A percentile compares a stretch with the other conserved stretches of the same genome.
Evolutionary conservation across 2,329 filamentous ascomycete genomes (phyloP).

Genomic region (Geosmithia putterillii): DNA sequence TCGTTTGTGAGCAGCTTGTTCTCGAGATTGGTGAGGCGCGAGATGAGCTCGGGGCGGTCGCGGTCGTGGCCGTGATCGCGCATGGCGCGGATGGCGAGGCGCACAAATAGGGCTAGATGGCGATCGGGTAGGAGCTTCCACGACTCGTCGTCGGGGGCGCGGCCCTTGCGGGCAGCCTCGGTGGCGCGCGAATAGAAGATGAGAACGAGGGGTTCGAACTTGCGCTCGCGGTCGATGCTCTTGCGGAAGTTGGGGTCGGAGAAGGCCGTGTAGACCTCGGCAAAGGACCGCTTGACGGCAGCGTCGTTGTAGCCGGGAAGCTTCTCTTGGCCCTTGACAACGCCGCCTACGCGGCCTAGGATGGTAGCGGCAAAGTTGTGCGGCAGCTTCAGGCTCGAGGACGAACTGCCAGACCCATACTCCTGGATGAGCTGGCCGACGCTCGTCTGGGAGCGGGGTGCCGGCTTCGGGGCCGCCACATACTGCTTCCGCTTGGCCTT

Average conservation of each 20-base stretch:
- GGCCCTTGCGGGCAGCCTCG: slow-evolving; percentile 66
- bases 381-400: slow-evolving; percentile 42
- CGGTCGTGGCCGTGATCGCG: slow-evolving; percentile 75
- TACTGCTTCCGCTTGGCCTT: slow-evolving; percentile 83
- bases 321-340: slow-evolving; percentile 70
- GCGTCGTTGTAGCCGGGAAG: slow-evolving; percentile 83
- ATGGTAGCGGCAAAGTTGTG: slow-evolving; percentile 38
- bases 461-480: slow-evolving; percentile 53
- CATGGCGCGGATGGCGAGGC: slow-evolving; percentile 68
- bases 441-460: slow-evolving; percentile 52
- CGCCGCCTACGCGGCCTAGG: slow-evolving; percentile 65
- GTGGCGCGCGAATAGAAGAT: slow-evolving; percentile 96
- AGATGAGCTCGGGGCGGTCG: slow-evolving; percentile 74
- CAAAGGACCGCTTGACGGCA: slow-evolving; percentile 87
- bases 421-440: slow-evolving; percentile 84
- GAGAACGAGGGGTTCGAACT: slow-evolving; percentile 82
- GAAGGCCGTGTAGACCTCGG: slow-evolving; percentile 84
- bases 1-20: slow-evolving; percentile 91
- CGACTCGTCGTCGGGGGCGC: slow-evolving; percentile 65
- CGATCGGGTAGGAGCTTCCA: slow-evolving; percentile 91
- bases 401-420: slow-evolving; percentile 44
- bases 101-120: slow-evolving; percentile 88
- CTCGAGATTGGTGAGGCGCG: slow-evolving; percentile 68
- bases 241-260: slow-evolving; percentile 82
- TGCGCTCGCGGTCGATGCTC: slow-evolving; percentile 84